Evolutionary conservation across 768 basidiomycete species (phyloP).

Genomic region (Amanita rubescens): DNA sequence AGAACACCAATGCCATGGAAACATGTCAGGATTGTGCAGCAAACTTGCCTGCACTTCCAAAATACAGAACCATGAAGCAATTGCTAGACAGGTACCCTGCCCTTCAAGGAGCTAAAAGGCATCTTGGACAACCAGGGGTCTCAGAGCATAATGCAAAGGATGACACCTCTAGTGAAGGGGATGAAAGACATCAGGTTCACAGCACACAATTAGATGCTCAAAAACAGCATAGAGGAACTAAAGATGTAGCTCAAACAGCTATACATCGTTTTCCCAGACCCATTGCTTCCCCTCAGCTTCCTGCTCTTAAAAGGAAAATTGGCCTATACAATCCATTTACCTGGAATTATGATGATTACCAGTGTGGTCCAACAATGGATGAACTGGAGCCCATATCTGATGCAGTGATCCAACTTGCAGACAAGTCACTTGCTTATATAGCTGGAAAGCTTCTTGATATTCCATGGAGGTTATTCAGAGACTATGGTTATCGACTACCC

Average conservation of each 20-base stretch:
- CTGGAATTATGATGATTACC: conserved; percentile 11
- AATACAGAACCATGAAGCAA: background rate
- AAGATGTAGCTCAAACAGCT: no score
- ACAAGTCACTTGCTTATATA: conserved; percentile 8
- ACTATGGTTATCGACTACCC: conserved; percentile 11
- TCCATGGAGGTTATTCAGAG: conserved; percentile 10
- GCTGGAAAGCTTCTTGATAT: conserved; percentile 9
- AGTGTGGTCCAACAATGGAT: conserved; percentile 8
- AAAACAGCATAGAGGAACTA: no score
- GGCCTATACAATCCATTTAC: background rate
- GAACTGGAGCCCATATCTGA: conserved; percentile 8
- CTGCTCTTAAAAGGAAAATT: background rate
- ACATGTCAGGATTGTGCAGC: background rate
- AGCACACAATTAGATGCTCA: no score
- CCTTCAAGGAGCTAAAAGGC: background rate
- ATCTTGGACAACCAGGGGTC: conserved; percentile 1
- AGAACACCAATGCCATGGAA: background rate
- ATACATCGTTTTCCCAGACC: background rate
- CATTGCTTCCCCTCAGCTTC: background rate
- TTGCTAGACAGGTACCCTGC: background rate
- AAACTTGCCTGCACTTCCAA: background rate
- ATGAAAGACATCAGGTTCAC: no score
- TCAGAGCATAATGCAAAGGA: background rate
- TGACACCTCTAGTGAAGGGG: no score
- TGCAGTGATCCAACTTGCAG: background rate